Base-by-base conservation (phyloP, 225 moss, liverwort and hornwort species). In the Polytrichum commune region DNA sequence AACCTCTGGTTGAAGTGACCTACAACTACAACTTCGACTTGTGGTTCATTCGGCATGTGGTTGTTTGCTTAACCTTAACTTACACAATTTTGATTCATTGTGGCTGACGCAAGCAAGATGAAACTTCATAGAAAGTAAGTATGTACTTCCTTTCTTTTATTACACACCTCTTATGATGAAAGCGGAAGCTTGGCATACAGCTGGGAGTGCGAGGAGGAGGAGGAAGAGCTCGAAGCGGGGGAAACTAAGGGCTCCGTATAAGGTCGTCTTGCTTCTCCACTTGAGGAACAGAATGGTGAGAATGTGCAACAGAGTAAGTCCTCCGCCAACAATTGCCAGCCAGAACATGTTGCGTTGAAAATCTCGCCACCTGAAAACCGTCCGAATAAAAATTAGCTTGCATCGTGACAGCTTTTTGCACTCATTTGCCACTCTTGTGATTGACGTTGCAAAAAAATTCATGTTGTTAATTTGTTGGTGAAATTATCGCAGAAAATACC, bases 171-270 rank as follows among this genome's bases (percentile, higher is more conserved):
- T 81, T 58, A 92, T 90, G 23, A 92, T 62, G 66, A 97, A 97
- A 58, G 83, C 89, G 56, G 83, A 84, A 10, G 96, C 93, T 82
- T 91, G 96, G 74, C 88, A 89, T 60, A 97, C 79, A 60, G 79
- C 84, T 18, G 96, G 96, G 64, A 94, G 75, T 32, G 77, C 80
- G 29, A 98, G 78, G 55, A 95, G 80, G 81, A 98, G 82, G 55
- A 98, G 72, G 63, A 98, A 90, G 60, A 98, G 82, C 81, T 98
- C 97, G 35, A 98, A 98, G 74, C 94, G 87, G 54, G 97, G 97
- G 65, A 90, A 68, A 64, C 91, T 92, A 5, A 98, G 81, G 7
- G 90, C 87, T 66, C 90, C 86, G 65, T 85, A 79, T 24, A 91
- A 70, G 5, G 88, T 84, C 13, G 90, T 75, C 71, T 81, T 88